phyloP scores from a whole-genome alignment of 31 red algal species.

The Bonnemaisonia californica region DNA sequence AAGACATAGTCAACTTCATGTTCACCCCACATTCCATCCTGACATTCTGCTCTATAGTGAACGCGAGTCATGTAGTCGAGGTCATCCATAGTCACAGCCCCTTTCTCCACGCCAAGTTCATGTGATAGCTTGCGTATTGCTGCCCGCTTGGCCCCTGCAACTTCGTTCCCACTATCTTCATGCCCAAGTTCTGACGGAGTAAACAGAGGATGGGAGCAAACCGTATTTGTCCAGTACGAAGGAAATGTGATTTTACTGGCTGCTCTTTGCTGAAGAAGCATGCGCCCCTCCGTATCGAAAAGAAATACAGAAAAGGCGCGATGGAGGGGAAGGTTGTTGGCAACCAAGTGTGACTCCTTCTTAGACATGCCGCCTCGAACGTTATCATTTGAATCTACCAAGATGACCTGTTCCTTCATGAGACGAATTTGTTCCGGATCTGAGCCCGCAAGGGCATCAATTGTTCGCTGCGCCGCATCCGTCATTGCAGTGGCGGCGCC shows the following conservation, averaged over 20 bases:
- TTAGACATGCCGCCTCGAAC: conserved; percentile 74
- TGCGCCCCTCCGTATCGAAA: conserved; percentile 72
- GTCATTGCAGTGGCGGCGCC: too few species aligned
- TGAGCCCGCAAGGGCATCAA: conserved; percentile 47
- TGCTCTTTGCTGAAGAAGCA: conserved; percentile 91
- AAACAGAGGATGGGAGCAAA: conserved; percentile 92
- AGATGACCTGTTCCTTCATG: conserved; percentile 85
- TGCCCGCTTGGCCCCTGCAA: conserved; percentile 74
- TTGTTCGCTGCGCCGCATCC: background rate
- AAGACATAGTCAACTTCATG: conserved; percentile 97
- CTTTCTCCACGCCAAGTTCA: conserved; percentile 77
- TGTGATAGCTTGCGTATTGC: conserved; percentile 90
- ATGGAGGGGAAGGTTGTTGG: conserved; percentile 79
- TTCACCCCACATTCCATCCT: conserved; percentile 85
- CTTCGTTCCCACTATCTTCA: conserved; percentile 27
- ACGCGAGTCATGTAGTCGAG: conserved; percentile 88
- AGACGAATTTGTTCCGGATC: conserved; percentile 82
- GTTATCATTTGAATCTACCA: conserved; percentile 67
- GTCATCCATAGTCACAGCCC: conserved; percentile 44
- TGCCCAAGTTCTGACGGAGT: conserved; percentile 51
- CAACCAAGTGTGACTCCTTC: conserved; percentile 69
- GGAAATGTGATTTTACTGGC: conserved; percentile 90
- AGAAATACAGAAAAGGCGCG: conserved; percentile 95
- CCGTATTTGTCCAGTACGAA: conserved; percentile 93
- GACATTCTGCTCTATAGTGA: conserved; percentile 80